phyloP scores from a whole-genome alignment of 2,329 filamentous ascomycete species.

The Hymenoscyphus linearis region DNA sequence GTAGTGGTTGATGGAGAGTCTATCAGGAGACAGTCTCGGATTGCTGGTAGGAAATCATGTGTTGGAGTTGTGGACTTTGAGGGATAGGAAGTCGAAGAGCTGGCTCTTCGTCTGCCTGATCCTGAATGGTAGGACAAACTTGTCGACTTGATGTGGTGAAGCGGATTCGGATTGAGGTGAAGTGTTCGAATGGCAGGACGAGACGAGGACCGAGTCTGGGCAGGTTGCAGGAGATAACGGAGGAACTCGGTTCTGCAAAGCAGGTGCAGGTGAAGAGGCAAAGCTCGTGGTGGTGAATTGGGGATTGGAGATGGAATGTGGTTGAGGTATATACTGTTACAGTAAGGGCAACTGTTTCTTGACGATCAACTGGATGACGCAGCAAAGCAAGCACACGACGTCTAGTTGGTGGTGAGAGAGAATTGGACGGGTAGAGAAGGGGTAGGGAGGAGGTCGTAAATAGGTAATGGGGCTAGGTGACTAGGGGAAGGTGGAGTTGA shows the following conservation, averaged over 20 bases:
- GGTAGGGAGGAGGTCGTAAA: conserved; percentile 6
- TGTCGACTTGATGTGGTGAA: conserved; percentile 1
- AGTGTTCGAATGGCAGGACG: conserved; percentile 1
- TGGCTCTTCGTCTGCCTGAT: conserved; percentile 40
- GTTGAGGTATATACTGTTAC: conserved; percentile 18
- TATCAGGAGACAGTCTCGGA: conserved; percentile 35
- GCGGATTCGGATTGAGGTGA: conserved; percentile 1
- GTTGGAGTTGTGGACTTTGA: conserved; percentile 34
- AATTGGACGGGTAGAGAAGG: conserved; percentile 13
- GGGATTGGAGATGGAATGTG: conserved; percentile 8
- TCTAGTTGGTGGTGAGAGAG: background rate
- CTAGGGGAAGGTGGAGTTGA: conserved; percentile 15
- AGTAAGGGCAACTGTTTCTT: conserved; percentile 17
- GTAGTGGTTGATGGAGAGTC: conserved; percentile 31
- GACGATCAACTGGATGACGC: conserved; percentile 18
- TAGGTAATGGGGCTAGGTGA: conserved; percentile 15
- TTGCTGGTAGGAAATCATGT: conserved; percentile 38
- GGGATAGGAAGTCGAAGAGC: conserved; percentile 42
- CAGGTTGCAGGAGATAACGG: conserved; percentile 2
- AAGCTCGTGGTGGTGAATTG: conserved; percentile 4
- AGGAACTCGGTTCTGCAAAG: conserved; percentile 1
- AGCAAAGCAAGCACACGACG: conserved; percentile 10
- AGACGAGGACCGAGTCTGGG: conserved; percentile 3
- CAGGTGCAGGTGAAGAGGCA: conserved; percentile 8
- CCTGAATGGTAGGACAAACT: conserved; percentile 12